Conservation (phyloP, 129 eudicot species). For the Ambrosia artemisiifolia region DNA sequence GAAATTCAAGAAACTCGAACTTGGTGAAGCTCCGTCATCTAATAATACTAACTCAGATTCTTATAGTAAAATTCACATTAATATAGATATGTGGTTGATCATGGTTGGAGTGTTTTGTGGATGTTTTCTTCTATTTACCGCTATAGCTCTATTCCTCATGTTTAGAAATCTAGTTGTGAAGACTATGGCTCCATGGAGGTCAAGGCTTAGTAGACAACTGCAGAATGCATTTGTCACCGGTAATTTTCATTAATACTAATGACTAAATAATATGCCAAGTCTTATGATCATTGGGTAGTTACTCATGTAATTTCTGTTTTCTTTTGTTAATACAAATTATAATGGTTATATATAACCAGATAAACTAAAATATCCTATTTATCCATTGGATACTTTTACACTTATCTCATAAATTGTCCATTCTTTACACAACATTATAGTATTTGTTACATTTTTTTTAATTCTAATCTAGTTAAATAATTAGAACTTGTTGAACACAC, state of each 20-base stretch:
- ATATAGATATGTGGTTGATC: slow-evolving; percentile 30
- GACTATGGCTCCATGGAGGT: slow-evolving; percentile 62
- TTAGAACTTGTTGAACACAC: background rate
- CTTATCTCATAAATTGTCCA: background rate
- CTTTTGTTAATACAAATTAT: no score
- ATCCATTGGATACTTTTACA: no score
- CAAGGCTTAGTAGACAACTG: slow-evolving; percentile 67
- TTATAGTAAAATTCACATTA: slow-evolving; percentile 16
- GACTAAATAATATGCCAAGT: background rate
- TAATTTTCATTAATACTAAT: slow-evolving; percentile 7
- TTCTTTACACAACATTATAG: no score
- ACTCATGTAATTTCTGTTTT: background rate
- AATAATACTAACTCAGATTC: background rate
- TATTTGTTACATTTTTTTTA: no score
- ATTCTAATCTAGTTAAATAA: no score
- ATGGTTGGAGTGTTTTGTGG: slow-evolving; percentile 46
- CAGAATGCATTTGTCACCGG: slow-evolving; percentile 83
- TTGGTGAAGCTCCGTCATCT: slow-evolving; percentile 13
- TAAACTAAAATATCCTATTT: no score
- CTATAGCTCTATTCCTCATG: slow-evolving; percentile 28
- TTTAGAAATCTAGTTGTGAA: slow-evolving; percentile 41
- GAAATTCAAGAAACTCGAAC: slow-evolving; percentile 15
- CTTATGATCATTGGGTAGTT: background rate
- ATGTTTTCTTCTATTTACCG: slow-evolving; percentile 33
- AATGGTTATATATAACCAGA: no score